These are phyloP conservation scores for Saccharomyces hybrid DNA, from an alignment of 1,139 yeast genomes.

Conservation along the genomic window DNA sequence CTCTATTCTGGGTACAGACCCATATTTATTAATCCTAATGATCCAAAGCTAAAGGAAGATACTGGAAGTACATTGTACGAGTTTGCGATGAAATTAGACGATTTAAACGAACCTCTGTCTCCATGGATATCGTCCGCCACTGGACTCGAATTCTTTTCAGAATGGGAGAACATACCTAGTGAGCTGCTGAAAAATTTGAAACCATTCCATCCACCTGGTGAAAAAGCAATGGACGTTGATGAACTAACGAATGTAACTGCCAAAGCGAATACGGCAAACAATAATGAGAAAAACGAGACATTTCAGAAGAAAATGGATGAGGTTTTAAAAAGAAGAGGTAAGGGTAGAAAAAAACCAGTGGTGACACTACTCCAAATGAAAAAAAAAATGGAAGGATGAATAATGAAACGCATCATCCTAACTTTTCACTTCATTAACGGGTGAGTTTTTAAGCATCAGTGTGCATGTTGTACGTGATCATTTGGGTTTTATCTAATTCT, in stretches of 20 bases:
- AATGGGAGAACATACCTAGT: constrained; percentile 32
- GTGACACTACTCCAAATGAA: constrained; percentile 15
- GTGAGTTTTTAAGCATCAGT: not conserved
- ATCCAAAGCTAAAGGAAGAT: constrained; percentile 7
- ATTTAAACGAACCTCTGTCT: constrained; percentile 18
- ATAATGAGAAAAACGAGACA: not conserved
- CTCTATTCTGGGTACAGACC: constrained; percentile 31
- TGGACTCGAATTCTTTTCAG: constrained; percentile 28
- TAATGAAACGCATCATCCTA: not conserved
- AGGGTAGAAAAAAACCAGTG: constrained; percentile 5
- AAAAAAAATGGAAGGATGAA: constrained; percentile 8
- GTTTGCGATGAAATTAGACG: constrained; percentile 28
- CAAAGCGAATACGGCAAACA: not conserved
- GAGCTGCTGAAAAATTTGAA: constrained; percentile 22
- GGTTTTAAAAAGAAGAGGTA: constrained; percentile 7
- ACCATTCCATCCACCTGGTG: constrained; percentile 18
- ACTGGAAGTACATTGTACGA: constrained; percentile 21
- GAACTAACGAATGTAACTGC: not conserved
- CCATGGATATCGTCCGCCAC: constrained; percentile 30
- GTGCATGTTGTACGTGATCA: not conserved
- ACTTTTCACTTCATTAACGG: not conserved
- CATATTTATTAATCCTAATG: constrained; percentile 16
- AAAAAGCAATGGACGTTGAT: not conserved
- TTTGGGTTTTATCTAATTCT: not conserved
- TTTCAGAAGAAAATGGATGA: constrained; percentile 8